phyloP scores from a whole-genome alignment of 331 rosid species.

The Pyrus hybrid region DNA sequence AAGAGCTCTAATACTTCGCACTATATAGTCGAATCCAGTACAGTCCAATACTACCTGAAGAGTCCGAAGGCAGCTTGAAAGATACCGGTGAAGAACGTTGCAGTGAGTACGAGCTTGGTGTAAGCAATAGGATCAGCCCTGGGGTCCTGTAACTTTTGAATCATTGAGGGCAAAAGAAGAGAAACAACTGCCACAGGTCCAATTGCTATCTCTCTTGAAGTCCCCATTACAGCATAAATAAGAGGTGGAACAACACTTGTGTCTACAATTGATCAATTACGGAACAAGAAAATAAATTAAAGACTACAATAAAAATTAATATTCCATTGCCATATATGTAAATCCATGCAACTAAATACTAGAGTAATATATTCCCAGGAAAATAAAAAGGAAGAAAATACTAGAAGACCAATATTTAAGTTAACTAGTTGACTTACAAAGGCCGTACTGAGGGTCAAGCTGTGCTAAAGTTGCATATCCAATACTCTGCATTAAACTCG shows the following conservation, averaged over 20 bases:
- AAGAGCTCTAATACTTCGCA: background rate
- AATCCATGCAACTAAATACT: background rate
- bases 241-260: conserved; percentile 82
- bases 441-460: conserved; percentile 83
- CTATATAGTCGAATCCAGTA: background rate
- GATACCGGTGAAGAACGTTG: conserved; percentile 69
- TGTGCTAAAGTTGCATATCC: conserved; percentile 81
- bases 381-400: background rate
- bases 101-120: conserved; percentile 50
- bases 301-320: background rate
- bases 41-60: conserved; percentile 31
- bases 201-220: conserved; percentile 60
- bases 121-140: conserved; percentile 43
- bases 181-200: conserved; percentile 82
- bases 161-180: conserved; percentile 53
- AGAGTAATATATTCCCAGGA: background rate
- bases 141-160: conserved; percentile 48
- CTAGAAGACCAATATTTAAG: background rate
- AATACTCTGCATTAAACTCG: conserved; percentile 52
- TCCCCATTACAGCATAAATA: conserved; percentile 69
- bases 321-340: background rate
- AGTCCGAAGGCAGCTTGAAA: conserved; percentile 66
- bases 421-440: conserved; percentile 47
- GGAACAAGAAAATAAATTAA: background rate
- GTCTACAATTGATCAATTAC: conserved; percentile 10